A percentile compares a stretch with the other conserved stretches of the same genome.
phyloP scores from a whole-genome alignment of 164 flowering plant genomes.

The Umbellularia californica region DNA sequence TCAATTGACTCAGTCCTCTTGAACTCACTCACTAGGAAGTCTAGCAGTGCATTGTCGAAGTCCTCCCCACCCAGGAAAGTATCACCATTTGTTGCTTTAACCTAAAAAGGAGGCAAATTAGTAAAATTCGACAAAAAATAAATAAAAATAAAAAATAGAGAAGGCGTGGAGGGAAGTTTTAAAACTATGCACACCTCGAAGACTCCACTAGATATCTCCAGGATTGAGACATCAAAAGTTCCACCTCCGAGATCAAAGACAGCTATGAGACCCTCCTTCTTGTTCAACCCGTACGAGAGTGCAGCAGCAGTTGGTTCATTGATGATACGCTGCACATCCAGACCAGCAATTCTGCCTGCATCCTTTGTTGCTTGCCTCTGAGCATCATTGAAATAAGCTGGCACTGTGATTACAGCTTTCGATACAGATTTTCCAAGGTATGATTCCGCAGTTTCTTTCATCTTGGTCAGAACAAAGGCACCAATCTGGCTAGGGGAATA shows the following conservation, averaged over 20 bases:
- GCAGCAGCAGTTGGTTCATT: constrained; percentile 84
- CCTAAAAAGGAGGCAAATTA: constrained; percentile 27
- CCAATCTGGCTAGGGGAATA: constrained; percentile 76
- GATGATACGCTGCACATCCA: constrained; percentile 66
- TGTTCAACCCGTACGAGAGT: constrained; percentile 62
- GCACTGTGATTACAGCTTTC: constrained; percentile 68
- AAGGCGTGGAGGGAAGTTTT: background rate
- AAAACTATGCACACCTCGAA: constrained; percentile 42
- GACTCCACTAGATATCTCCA: constrained; percentile 68
- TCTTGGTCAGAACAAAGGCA: constrained; percentile 62
- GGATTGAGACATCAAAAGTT: constrained; percentile 70
- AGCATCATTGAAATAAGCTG: constrained; percentile 74
- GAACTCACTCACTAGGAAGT: constrained; percentile 56
- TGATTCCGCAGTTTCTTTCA: constrained; percentile 74
- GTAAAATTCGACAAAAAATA: background rate
- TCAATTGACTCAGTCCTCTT: constrained; percentile 64
- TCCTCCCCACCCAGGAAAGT: constrained; percentile 82
- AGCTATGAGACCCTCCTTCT: constrained; percentile 65
- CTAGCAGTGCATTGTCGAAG: constrained; percentile 59
- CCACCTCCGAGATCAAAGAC: constrained; percentile 82
- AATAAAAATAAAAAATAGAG: no score
- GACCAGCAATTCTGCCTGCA: constrained; percentile 71
- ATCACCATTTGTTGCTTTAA: constrained; percentile 83
- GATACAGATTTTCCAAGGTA: constrained; percentile 53
- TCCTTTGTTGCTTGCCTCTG: constrained; percentile 77